Evolutionary conservation across 805 yeast species (phyloP), one percentile per base, ranked within the genome.

Genomic region (Candida khao-thaluensis): DNA sequence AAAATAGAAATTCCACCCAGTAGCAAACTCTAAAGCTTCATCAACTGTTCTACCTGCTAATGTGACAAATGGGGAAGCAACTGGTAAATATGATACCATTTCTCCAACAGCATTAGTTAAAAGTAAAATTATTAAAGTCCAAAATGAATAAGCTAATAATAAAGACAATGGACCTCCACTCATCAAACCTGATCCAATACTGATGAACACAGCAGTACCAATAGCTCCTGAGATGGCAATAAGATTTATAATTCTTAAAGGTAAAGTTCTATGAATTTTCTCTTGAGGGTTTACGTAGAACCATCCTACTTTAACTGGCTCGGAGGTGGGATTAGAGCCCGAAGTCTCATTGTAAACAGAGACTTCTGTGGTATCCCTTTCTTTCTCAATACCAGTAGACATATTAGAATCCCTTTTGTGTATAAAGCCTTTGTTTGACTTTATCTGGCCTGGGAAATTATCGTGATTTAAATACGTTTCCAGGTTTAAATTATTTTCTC

Each of bases 131-230:
- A 62, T 48, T 6, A 41, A 32, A 3, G 69, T 64, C 68, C 66
- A 62, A 39, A 63, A 60, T 11, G 49, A 22, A 46, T 59, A 63
- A 1, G 62, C 50, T 30, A 64, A 48, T 4, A 64, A 45, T 25
- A 64, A 53, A 1, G 66, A 64, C 42, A 64, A 53, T 6, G 69
- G 69, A 5, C 69, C 69, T 3, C 62, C 67, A 11, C 37, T 35
- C 11, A 49, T 51, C 34, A 64, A 50, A 4, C 49, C 50, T 11
- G 25, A 11, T 14, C 69, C 69, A 33, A 64, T 63, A 30, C 65
- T 60, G 23, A 64, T 60, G 40, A 62, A 63, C 30, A 62, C 49
- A n/a, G 66, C 65, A 1, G 67, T 84, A 0, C 68, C 64, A 4
- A 53, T 46, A 20, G 48, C 39, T 2, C 59, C 59, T 7, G 55